A percentile compares a stretch with the other conserved stretches of the same genome.
phyloP scores from a whole-genome alignment of 257 asterid genomes.

The Voacanga thouarsii region DNA sequence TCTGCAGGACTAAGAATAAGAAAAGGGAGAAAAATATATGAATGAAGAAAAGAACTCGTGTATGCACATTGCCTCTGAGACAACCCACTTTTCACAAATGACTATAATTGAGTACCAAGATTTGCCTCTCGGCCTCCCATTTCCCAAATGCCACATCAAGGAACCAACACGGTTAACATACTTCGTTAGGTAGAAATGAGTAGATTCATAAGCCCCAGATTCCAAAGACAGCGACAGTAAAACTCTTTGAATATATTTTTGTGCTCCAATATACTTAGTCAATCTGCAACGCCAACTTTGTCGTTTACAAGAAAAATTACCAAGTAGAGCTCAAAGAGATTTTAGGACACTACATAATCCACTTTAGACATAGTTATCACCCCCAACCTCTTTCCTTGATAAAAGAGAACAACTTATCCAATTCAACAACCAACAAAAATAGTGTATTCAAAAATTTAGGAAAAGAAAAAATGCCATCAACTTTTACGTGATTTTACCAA shows the following conservation, averaged over 20 bases:
- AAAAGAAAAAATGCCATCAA: neutral
- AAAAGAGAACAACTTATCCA: neutral
- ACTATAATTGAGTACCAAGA: neutral
- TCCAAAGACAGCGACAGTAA: neutral
- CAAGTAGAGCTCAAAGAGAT: neutral
- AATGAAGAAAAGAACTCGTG: neutral
- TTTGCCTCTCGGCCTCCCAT: neutral
- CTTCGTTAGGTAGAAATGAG: neutral
- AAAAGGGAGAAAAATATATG: neutral
- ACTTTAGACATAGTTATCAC: neutral
- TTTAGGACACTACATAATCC: neutral
- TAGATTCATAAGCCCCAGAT: neutral
- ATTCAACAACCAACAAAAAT: neutral
- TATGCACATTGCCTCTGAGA: neutral
- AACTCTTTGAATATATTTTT: neutral
- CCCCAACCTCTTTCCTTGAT: neutral
- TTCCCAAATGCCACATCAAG: neutral
- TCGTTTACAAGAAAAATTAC: neutral
- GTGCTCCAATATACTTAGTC: neutral
- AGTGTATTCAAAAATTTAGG: neutral
- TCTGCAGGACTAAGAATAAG: slow-evolving; percentile 29
- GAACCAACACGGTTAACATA: too few relatives aligned
- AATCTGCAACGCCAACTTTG: neutral
- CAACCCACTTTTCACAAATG: neutral
- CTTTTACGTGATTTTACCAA: neutral